Conservation (phyloP, 169 alveolate species). For the Babesia sp. region DNA sequence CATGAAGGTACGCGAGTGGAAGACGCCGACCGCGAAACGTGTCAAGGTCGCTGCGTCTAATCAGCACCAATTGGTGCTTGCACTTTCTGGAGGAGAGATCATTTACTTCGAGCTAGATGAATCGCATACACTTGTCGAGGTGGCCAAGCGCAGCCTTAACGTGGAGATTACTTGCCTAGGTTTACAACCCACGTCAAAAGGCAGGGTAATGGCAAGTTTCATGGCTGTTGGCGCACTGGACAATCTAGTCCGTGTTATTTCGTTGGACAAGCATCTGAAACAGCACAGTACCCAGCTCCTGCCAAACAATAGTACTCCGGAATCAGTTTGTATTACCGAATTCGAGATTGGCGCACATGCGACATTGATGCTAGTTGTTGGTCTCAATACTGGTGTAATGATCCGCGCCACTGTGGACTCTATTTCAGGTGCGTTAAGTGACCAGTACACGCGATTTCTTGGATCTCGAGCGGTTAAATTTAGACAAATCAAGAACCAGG, state of each 20-base stretch:
- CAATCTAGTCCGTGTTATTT: slow-evolving; percentile 88
- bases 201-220: slow-evolving; percentile 89
- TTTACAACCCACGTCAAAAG: slow-evolving; percentile 88
- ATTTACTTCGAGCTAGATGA: slow-evolving; percentile 92
- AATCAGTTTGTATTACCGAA: slow-evolving; percentile 69
- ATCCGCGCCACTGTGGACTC: slow-evolving; percentile 91
- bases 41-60: slow-evolving; percentile 90
- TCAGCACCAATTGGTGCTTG: slow-evolving; percentile 88
- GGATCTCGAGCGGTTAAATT: slow-evolving; percentile 93
- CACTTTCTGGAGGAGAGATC: slow-evolving; percentile 89
- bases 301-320: slow-evolving; percentile 86
- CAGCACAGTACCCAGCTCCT: slow-evolving; percentile 89
- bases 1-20: slow-evolving; percentile 79
- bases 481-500: slow-evolving; percentile 64
- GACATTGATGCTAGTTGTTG: slow-evolving; percentile 89
- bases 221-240: slow-evolving; percentile 94
- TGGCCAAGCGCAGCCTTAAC: slow-evolving; percentile 74
- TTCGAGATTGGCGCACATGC: slow-evolving; percentile 17
- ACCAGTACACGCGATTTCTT: slow-evolving; percentile 90
- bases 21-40: slow-evolving; percentile 79
- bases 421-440: slow-evolving; percentile 93
- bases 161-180: slow-evolving; percentile 87
- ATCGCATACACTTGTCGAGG: slow-evolving; percentile 84
- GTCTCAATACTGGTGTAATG: slow-evolving; percentile 94
- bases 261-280: slow-evolving; percentile 89